Base-by-base conservation (phyloP, 352 stramenopile genomes). In the Globisporangium spinosum region DNA sequence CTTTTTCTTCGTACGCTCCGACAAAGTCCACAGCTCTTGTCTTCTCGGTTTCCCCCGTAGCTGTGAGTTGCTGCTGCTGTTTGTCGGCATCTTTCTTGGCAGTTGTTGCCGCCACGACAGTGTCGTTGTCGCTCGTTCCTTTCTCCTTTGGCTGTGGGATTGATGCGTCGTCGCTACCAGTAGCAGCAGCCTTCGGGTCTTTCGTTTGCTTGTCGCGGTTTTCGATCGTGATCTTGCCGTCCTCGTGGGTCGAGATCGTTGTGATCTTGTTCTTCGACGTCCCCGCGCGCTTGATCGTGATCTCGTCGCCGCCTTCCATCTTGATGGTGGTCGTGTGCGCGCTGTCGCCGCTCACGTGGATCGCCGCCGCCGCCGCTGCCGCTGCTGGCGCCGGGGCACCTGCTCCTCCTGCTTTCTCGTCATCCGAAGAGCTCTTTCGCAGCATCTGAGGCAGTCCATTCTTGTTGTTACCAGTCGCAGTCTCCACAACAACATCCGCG, bases 141-240 rank as follows among this genome's bases (percentile, higher is more conserved):
- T 27, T 27, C 9, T 15, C 55, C 20, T 61, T 61, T 25, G 2
- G 20, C 2, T 61, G 55, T 20, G 38, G 20, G 4, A 12, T 27
- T 20, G 29, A 25, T 3, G 20, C 20, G 3, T 65, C 61, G 1
- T 23, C 32, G 15, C 60, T 47, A 9, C 23, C 55, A 9, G 2
- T 43, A 5, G 45, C 15, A 17, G 8, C 56, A 3, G n/a, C 22
- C 20, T n/a, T 15, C n/a, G 60, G 38, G 40, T 68, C 58, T 23
- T 40, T 68, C 53, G 49, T 76, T 47, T 47, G 40, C 54, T 74
- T 77, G 62, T 56, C 64, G 12, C 45, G 54, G 45, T 81, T 81
- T 62, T 92, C 82, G 60, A 92, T 92, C 62, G 80, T 92, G 67
- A 92, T 87, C 64, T 87, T 89, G 51, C 84, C 84, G 65, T 85